Conservation (phyloP, 176 grass and related monocot genomes). For the Themeda triandra region DNA sequence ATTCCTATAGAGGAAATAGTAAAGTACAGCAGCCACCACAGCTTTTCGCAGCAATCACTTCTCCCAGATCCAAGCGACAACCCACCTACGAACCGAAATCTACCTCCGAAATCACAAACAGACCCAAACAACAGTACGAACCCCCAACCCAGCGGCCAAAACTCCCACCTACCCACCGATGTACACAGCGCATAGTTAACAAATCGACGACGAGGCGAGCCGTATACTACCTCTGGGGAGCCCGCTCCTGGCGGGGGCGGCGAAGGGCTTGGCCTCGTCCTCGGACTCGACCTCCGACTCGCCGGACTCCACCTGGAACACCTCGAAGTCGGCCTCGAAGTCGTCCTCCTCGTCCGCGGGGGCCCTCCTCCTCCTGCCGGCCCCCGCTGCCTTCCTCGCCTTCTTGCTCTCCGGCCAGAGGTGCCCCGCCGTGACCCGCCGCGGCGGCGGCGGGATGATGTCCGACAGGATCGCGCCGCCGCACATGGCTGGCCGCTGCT, state of each 20-base stretch:
- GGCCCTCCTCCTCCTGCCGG: neutral
- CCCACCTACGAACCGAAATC: neutral
- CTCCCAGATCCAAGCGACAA: neutral
- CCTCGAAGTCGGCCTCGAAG: constrained; percentile 35
- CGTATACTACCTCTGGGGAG: constrained; percentile 42
- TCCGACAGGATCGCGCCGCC: constrained; percentile 74
- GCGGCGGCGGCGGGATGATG: constrained; percentile 36
- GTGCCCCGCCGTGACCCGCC: constrained; percentile 46
- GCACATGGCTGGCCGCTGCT: constrained; percentile 53
- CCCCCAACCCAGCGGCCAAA: neutral
- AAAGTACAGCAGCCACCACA: neutral
- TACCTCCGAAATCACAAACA: neutral
- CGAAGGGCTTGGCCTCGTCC: constrained; percentile 39
- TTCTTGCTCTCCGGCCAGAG: constrained; percentile 47
- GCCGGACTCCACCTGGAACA: constrained; percentile 32
- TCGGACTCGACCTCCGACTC: constrained; percentile 61
- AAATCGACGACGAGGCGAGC: neutral
- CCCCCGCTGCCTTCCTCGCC: neutral
- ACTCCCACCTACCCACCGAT: neutral
- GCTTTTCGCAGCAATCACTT: neutral
- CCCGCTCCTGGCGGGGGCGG: neutral
- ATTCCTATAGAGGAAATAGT: neutral
- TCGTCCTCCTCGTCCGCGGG: constrained; percentile 13
- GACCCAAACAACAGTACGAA: neutral
- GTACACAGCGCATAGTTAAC: neutral